Evolutionary conservation across 305 asterid genomes (phyloP), one percentile per base, ranked within the genome.

Genomic region (Andrographis paniculata): DNA sequence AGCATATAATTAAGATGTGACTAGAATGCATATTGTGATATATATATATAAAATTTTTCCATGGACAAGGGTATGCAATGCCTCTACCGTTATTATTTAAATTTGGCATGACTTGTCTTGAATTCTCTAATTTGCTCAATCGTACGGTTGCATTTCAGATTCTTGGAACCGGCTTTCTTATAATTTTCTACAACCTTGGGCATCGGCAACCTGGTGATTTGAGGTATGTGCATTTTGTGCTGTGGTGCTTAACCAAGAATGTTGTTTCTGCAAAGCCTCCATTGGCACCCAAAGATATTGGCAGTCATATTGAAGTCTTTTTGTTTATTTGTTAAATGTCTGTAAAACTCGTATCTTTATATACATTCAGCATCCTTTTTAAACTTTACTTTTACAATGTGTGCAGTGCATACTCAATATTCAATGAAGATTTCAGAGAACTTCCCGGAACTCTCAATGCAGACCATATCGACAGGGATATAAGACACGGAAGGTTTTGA

Each of bases 361-460:
- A n/a, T n/a, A n/a, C n/a, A n/a, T n/a, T n/a, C n/a, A n/a, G n/a
- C n/a, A n/a, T n/a, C n/a, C n/a, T n/a, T n/a, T n/a, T n/a, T n/a
- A n/a, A n/a, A 27, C 3, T 46, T 33, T 33, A 21, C 45, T 47
- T 56, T 44, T n/a, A 22, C 35, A 36, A 28, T 37, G n/a, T 66
- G 18, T 66, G 78, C 95, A 88, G 97, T 72, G 97, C 97, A 46
- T 88, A 88, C 65, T 88, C 97, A 21, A 50, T 84, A 51, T 88
- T 88, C 80, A 88, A 88, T 41, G 95, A 88, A 59, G 91, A 77
- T 67, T 88, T 88, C 57, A 68, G 93, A 69, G 97, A 88, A 65
- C 82, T 88, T 46, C 95, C 97, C 7, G 95, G 97, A 28, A 88
- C 97, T 27, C 80, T 88, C 27, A 88, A 84, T 21, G 97, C 97